phyloP scores from a whole-genome alignment of 768 basidiomycete species.

The Guyanaporus albipodus region DNA sequence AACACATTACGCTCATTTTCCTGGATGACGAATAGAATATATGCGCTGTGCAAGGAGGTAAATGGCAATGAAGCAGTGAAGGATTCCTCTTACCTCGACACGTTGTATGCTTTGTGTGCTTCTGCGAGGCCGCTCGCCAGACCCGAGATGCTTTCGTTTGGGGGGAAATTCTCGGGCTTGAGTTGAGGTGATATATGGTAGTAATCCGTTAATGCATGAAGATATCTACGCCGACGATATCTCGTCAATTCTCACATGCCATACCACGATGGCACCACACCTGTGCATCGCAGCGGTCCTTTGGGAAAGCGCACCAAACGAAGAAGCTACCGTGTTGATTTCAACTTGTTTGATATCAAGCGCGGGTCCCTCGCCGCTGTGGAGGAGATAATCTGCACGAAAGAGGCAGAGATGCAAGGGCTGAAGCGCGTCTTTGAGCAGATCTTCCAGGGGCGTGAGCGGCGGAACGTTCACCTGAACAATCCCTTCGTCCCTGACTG shows the following conservation, averaged over 20 bases:
- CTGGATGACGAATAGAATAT: conserved; percentile 87
- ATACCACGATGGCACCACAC: conserved; percentile 46
- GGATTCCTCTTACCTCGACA: conserved; percentile 40
- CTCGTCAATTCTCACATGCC: not conserved
- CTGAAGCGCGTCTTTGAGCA: conserved; percentile 36
- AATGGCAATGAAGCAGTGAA: not conserved
- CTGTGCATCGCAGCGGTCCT: conserved; percentile 68
- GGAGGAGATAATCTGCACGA: conserved; percentile 91
- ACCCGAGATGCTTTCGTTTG: conserved; percentile 65
- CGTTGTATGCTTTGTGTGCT: conserved; percentile 73
- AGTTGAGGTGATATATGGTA: conserved; percentile 55
- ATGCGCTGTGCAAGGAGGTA: conserved; percentile 35
- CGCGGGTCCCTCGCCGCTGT: conserved; percentile 39
- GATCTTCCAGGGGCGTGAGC: no score
- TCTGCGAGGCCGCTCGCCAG: conserved; percentile 73
- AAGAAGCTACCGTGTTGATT: conserved; percentile 94
- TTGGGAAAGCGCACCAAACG: conserved; percentile 80
- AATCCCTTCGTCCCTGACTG: conserved; percentile 59
- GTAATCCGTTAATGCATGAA: conserved; percentile 62
- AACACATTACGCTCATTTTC: conserved; percentile 89
- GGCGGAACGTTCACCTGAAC: conserved; percentile 41
- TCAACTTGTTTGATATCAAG: conserved; percentile 86
- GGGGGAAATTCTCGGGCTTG: conserved; percentile 56
- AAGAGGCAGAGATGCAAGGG: conserved; percentile 85
- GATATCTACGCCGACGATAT: conserved; percentile 49